phyloP scores from a whole-genome alignment of 352 stramenopile species.

The Saprolegnia parasitica region DNA sequence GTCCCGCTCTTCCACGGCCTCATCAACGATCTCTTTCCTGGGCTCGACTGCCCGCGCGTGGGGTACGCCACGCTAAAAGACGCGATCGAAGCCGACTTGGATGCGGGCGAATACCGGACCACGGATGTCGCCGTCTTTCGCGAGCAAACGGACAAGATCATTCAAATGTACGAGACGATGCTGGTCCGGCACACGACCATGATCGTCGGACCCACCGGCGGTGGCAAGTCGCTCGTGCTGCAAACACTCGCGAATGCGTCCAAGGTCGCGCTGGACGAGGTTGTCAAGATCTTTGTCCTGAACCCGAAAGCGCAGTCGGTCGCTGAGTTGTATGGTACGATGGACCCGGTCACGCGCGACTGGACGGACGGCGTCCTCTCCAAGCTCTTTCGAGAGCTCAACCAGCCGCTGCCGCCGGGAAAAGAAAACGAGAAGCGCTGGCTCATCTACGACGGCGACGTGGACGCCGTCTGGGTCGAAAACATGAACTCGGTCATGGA shows the following conservation, averaged over 20 bases:
- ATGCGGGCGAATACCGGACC: conserved; percentile 77
- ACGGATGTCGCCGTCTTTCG: conserved; percentile 66
- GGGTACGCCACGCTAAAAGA: conserved; percentile 89
- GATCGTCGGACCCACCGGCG: conserved; percentile 92
- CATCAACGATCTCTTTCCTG: conserved; percentile 94
- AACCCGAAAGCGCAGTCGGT: conserved; percentile 94
- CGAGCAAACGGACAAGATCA: conserved; percentile 94
- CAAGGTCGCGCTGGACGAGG: conserved; percentile 80
- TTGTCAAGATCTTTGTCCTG: conserved; percentile 91
- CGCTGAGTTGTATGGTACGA: conserved; percentile 92
- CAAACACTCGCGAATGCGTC: conserved; percentile 84
- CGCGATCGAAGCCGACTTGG: conserved; percentile 81
- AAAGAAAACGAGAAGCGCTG: conserved; percentile 93
- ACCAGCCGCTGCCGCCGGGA: conserved; percentile 84
- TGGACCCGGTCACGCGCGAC: conserved; percentile 94
- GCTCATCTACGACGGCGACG: conserved; percentile 95
- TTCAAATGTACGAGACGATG: conserved; percentile 97
- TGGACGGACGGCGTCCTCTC: conserved; percentile 94
- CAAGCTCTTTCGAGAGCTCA: conserved; percentile 92
- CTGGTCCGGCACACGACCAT: conserved; percentile 94
- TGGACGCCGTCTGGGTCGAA: conserved; percentile 96
- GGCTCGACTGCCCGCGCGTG: conserved; percentile 89
- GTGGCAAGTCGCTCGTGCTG: conserved; percentile 90
- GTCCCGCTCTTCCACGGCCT: conserved; percentile 91
- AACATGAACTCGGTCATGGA: conserved; percentile 99